Evolutionary conservation across 352 stramenopile species (phyloP), one percentile per base, ranked within the genome.

Genomic region (Phytophthora pini): DNA sequence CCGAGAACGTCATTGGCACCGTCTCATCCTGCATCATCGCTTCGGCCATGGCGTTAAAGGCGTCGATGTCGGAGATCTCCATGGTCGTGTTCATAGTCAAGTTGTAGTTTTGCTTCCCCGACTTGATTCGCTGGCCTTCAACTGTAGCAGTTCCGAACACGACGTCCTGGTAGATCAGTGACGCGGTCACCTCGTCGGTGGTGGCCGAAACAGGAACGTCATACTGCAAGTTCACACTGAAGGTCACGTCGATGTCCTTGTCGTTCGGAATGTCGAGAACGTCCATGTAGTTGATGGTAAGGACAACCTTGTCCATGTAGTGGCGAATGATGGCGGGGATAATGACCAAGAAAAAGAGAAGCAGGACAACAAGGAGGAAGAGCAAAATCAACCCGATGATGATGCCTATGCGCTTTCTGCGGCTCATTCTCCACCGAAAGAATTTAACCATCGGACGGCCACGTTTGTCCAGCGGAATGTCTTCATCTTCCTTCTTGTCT

Each of bases 261-360:
- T 77, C 77, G n/a, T 69, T 70, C 27, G 71, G 53, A 7, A 88
- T 66, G n/a, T 61, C 53, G 20, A 69, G 68, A 52, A 92, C 72
- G 65, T 92, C 83, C 51, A 92, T 63, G 67, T 84, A 82, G 74
- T 90, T 90, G 51, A 90, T 66, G 15, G 48, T 66, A n/a, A 92
- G 12, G 15, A 75, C 53, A 47, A 90, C 80, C 15, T 83, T 53
- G 50, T 92, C 55, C 46, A 76, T 74, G 60, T 83, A 80, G 49
- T 76, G 69, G 52, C 88, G 79, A 65, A 89, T 86, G 24, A 90
- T 47, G 13, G 68, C 69, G 29, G 69, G 71, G 26, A 83, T 70
- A 17, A 90, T 65, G 22, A 65, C 77, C 48, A 89, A 70, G 58
- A 79, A 88, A 3, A 89, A 27, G 20, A 89, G 67, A 24, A 92